phyloP scores from a whole-genome alignment of 1,284 basidiomycete species.

The Vanrija pseudolonga region DNA sequence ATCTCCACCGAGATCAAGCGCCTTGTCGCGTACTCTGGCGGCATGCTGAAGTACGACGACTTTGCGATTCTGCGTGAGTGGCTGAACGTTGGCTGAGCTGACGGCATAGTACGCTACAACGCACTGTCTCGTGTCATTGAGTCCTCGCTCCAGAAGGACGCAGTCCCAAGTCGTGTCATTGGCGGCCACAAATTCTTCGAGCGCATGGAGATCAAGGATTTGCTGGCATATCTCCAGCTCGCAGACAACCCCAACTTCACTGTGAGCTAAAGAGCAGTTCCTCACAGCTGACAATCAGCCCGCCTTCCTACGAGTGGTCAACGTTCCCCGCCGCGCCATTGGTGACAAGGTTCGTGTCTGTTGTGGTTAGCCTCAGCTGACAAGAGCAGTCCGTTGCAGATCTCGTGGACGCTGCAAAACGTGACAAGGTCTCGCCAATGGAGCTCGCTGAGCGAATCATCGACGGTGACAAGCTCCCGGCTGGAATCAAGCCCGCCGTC shows the following conservation, averaged over 20 bases:
- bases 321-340: constrained; percentile 68
- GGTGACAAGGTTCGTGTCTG: constrained; percentile 67
- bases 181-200: constrained; percentile 86
- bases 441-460: constrained; percentile 62
- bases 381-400: constrained; percentile 59
- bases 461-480: constrained; percentile 54
- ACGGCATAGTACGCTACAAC: constrained; percentile 67
- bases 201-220: constrained; percentile 76
- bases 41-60: constrained; percentile 67
- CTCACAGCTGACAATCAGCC: constrained; percentile 45
- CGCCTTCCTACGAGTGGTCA: constrained; percentile 73
- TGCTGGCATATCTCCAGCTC: constrained; percentile 82
- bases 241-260: constrained; percentile 75
- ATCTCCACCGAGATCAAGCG: constrained; percentile 79
- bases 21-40: constrained; percentile 68
- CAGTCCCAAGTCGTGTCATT: constrained; percentile 72
- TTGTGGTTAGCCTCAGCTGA: not conserved
- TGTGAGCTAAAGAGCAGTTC: constrained; percentile 22
- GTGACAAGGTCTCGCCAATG: constrained; percentile 58
- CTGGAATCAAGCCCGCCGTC: constrained; percentile 64
- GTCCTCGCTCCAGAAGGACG: constrained; percentile 68
- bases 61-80: constrained; percentile 74
- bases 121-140: constrained; percentile 77
- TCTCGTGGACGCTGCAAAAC: constrained; percentile 57
- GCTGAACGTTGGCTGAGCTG: not conserved